Evolutionary conservation across 78 protist genomes (phyloP).

Genomic region (Dictyostelium brefeldianum): DNA sequence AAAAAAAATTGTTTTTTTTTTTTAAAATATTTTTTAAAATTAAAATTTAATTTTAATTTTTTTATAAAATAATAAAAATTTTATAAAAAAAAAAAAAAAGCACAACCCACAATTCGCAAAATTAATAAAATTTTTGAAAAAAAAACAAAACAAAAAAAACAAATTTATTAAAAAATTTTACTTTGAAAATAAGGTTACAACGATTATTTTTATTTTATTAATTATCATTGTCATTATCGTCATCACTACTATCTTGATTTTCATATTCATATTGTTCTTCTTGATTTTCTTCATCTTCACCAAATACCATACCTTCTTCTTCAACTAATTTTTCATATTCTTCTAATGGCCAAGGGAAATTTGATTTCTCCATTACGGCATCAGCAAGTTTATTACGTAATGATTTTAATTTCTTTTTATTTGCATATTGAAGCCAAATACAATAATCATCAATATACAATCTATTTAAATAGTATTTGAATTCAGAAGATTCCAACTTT

Average conservation of each 20-base stretch:
- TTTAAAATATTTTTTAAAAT: too few species aligned
- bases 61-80: too few species aligned
- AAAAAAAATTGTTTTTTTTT: too few species aligned
- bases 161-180: too few species aligned
- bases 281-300: conserved; percentile 30
- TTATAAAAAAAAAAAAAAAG: too few species aligned
- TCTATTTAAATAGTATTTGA: conserved; percentile 62
- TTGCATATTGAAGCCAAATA: conserved; percentile 76
- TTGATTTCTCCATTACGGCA: conserved; percentile 8
- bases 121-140: too few species aligned
- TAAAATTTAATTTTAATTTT: too few species aligned
- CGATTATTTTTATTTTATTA: not conserved
- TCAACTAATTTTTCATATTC: conserved; percentile 75
- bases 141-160: too few species aligned
- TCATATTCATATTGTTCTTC: conserved; percentile 20
- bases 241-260: conserved; percentile 6
- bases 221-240: not conserved
- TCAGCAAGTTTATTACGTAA: not conserved
- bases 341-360: conserved; percentile 62
- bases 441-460: conserved; percentile 72
- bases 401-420: conserved; percentile 54
- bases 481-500: conserved; percentile 45
- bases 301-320: conserved; percentile 79
- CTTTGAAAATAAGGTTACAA: too few species aligned
- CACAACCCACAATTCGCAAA: too few species aligned